Conservation (phyloP, 1,284 basidiomycete genomes). For the Amylostereum areolatum region DNA sequence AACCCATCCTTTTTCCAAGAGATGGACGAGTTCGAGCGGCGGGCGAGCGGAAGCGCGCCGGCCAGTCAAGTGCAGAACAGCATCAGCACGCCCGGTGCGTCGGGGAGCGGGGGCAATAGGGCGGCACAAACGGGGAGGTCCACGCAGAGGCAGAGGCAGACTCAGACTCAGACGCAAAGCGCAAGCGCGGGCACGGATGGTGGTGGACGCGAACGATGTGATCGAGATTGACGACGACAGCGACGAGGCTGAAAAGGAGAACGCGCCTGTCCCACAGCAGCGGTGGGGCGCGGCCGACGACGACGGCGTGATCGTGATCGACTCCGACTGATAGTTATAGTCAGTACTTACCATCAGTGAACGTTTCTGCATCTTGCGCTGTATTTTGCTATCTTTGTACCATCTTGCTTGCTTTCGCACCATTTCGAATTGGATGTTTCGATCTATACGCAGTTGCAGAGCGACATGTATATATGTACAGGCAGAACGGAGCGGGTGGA, state of each 20-base stretch:
- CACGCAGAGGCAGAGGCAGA: too few relatives aligned
- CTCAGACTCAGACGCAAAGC: neutral
- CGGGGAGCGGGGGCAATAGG: too few relatives aligned
- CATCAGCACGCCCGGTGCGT: too few relatives aligned
- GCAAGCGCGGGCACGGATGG: neutral
- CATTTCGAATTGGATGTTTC: neutral
- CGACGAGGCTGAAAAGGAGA: constrained; percentile 54
- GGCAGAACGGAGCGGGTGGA: too few relatives aligned
- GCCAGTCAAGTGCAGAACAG: too few relatives aligned
- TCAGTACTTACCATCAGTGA: too few relatives aligned
- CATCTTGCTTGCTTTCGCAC: too few relatives aligned
- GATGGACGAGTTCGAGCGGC: constrained; percentile 30
- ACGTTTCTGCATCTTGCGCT: too few relatives aligned
- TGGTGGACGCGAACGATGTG: constrained; percentile 15
- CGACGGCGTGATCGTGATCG: constrained; percentile 40
- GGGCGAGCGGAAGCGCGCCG: constrained; percentile 13
- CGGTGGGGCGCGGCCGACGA: constrained; percentile 7
- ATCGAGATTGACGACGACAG: constrained; percentile 38
- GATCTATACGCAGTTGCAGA: neutral
- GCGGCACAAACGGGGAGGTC: too few relatives aligned
- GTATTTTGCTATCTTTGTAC: too few relatives aligned
- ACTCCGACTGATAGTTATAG: too few relatives aligned
- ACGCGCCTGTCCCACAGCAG: constrained; percentile 36
- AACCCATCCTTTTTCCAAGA: constrained; percentile 32
- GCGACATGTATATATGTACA: too few relatives aligned